A percentile compares a stretch with the other conserved stretches of the same genome.
Evolutionary conservation across 441 rosid genomes (phyloP).

Genomic region (Erodium chrysanthum): DNA sequence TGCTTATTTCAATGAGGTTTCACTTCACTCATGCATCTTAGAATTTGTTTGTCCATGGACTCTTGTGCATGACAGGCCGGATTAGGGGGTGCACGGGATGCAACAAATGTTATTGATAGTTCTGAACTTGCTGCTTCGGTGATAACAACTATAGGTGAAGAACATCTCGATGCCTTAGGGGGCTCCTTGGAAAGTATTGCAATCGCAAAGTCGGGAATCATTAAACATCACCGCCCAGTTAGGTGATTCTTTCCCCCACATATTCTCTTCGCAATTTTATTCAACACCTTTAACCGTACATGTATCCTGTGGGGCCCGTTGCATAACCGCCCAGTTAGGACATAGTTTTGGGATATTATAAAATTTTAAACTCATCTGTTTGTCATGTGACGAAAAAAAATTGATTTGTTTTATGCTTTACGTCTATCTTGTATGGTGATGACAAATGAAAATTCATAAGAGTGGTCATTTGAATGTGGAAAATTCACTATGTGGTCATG

Average conservation of each 20-base stretch:
- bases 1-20: neutral
- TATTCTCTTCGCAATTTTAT: neutral
- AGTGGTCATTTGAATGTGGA: too few species aligned
- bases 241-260: conserved; percentile 39
- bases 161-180: conserved; percentile 75
- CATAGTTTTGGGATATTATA: too few species aligned
- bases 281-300: neutral
- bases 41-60: neutral
- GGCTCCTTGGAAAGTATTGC: conserved; percentile 84
- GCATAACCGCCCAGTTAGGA: too few species aligned
- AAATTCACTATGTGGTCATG: too few species aligned
- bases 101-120: conserved; percentile 59
- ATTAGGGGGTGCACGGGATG: conserved; percentile 86
- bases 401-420: too few species aligned
- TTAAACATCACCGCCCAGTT: conserved; percentile 67
- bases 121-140: conserved; percentile 54
- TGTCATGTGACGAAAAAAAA: too few species aligned
- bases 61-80: conserved; percentile 44
- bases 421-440: too few species aligned
- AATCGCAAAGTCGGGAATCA: conserved; percentile 74
- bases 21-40: neutral
- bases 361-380: too few species aligned
- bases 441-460: too few species aligned
- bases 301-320: too few species aligned
- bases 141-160: conserved; percentile 73